A percentile compares a stretch with the other conserved stretches of the same genome.
phyloP scores from a whole-genome alignment of 768 basidiomycete species.

The Kondoa malvinella region DNA sequence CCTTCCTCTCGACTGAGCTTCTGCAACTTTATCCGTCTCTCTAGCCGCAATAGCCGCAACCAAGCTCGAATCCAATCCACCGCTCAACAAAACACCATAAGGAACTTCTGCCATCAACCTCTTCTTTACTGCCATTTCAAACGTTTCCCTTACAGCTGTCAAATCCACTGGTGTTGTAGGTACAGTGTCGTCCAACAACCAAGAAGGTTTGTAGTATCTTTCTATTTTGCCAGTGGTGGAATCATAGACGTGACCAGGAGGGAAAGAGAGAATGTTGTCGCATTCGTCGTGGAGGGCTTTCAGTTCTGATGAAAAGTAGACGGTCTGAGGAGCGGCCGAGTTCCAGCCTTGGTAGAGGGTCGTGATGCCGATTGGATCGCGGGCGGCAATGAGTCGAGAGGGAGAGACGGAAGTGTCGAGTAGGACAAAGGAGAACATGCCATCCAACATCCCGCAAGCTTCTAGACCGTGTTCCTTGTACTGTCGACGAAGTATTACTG shows the following conservation, averaged over 20 bases:
- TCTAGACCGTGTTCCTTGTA: conserved; percentile 61
- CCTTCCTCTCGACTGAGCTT: conserved; percentile 42
- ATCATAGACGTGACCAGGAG: conserved; percentile 92
- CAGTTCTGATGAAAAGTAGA: conserved; percentile 90
- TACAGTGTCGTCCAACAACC: conserved; percentile 68
- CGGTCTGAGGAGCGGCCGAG: conserved; percentile 59
- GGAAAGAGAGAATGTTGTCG: conserved; percentile 86
- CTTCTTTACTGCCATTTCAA: conserved; percentile 85
- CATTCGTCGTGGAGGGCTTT: conserved; percentile 82
- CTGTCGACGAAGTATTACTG: conserved; percentile 34
- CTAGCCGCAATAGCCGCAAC: conserved; percentile 88
- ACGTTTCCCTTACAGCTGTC: conserved; percentile 52
- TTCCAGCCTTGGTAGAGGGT: conserved; percentile 96
- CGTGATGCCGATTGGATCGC: conserved; percentile 94
- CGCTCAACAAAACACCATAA: conserved; percentile 86
- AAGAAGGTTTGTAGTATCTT: conserved; percentile 71
- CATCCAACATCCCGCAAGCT: conserved; percentile 67
- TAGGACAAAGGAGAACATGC: conserved; percentile 97
- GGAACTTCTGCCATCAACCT: conserved; percentile 96
- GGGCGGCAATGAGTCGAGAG: conserved; percentile 78
- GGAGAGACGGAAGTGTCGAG: conserved; percentile 83
- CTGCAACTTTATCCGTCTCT: conserved; percentile 80
- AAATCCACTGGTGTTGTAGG: conserved; percentile 51
- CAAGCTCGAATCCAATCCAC: conserved; percentile 86
- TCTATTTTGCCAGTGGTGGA: conserved; percentile 57